Base-by-base conservation (phyloP, 2,329 filamentous ascomycete genomes). In the Colletotrichum tamarilloi region DNA sequence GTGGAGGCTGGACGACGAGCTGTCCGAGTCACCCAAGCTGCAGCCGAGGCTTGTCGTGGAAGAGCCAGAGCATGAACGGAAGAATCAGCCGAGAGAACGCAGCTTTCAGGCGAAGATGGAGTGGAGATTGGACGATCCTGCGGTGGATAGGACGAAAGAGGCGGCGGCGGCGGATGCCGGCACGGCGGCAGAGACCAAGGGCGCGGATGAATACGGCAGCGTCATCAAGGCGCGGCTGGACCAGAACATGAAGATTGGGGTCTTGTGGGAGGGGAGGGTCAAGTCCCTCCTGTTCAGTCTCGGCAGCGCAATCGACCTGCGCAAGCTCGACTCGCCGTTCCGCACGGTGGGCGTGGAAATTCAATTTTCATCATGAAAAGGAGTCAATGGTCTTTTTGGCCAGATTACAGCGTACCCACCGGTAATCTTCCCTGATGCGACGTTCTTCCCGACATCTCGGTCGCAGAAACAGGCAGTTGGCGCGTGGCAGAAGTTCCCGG, bases 211-310 rank as follows among this genome's bases (percentile, higher is more conserved):
- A 75, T 93, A 94, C 72, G 91, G 94, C 38, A 96, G 95, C 7
- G 95, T 98, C 38, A 84, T 99, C 76, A 99, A 98, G 83, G 93
- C 95, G 57, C 90, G 94, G 62, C 87, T 98, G 65, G 95, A 98
- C 80, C 95, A 98, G 84, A 93, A 95, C 76, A 92, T 95, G 85
- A 92, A 92, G 76, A 91, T 98, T 67, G 94, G 95, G 1, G 82
- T 98, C 63, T 84, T 98, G 26, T 99, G 97, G 96, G 96, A 98
- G 81, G 95, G 96, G 2, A 89, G 95, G 67, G 90, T 97, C 73
- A 98, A 98, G 85, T 96, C 97, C 76, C 85, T 99, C 72, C 88
- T 99, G 70, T 97, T 98, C 81, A 97, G 95, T 77, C 87, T 98
- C 55, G 97, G 97, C 11, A 94, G 95, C 70, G 94, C 92, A 63